Percentiles rank a stretch among this genome's conserved stretches.
Evolutionary conservation across 176 grass and related monocot genomes (phyloP).

Genomic region (Triticum turgidum): DNA sequence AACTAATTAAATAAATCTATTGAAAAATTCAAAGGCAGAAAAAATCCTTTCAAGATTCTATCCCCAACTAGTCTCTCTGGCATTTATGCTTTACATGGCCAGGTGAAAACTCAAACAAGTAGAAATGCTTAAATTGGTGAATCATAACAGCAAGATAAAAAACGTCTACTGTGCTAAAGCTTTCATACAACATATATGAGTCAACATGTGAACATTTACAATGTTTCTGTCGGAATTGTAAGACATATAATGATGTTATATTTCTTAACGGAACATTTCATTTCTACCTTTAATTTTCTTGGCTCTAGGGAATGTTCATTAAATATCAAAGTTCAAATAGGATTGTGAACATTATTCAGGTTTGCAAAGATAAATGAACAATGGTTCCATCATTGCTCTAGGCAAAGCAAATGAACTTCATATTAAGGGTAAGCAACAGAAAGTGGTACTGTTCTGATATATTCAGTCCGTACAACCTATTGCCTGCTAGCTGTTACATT

Average conservation of each 20-base stretch:
- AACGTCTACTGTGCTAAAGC: neutral
- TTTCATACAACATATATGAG: constrained; percentile 3
- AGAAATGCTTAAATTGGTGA: neutral
- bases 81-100: neutral
- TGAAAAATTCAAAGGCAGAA: neutral
- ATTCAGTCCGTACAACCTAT: neutral
- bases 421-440: neutral
- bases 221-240: neutral
- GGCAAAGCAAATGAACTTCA: neutral
- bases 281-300: neutral
- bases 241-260: neutral
- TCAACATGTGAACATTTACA: neutral
- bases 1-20: neutral
- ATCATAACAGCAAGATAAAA: neutral
- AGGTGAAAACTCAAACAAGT: neutral
- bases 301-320: neutral
- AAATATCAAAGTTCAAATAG: neutral
- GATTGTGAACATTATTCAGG: neutral
- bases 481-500: neutral
- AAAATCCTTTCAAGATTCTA: neutral
- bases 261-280: neutral
- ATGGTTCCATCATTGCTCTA: neutral
- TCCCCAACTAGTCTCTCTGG: neutral
- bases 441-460: neutral
- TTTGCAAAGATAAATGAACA: neutral